These are phyloP conservation scores for Pisolithus sp. DNA, from an alignment of 768 basidiomycete genomes.

Conservation along the genomic window DNA sequence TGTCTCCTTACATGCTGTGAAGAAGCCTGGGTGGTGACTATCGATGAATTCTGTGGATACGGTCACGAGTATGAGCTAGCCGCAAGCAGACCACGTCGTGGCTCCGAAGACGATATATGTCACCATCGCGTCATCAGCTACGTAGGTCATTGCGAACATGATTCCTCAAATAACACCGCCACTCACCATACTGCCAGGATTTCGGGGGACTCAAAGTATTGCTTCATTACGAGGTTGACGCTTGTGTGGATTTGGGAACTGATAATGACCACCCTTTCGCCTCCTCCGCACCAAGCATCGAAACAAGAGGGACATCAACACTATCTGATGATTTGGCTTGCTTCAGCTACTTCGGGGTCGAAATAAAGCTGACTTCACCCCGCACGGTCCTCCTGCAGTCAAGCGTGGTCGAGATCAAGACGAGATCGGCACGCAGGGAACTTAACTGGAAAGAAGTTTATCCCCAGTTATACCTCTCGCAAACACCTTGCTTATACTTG, in stretches of 20 bases:
- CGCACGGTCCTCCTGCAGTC: constrained; percentile 30
- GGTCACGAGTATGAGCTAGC: constrained; percentile 60
- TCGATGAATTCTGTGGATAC: constrained; percentile 33
- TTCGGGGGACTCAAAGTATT: constrained; percentile 52
- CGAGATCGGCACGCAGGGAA: constrained; percentile 20
- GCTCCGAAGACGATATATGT: constrained; percentile 45
- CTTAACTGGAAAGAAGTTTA: constrained; percentile 57
- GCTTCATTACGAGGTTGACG: constrained; percentile 55
- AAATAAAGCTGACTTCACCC: constrained; percentile 19
- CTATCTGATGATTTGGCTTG: constrained; percentile 1
- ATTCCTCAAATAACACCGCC: background rate
- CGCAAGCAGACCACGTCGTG: constrained; percentile 39
- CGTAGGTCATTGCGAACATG: constrained; percentile 33
- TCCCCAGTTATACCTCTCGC: constrained; percentile 64
- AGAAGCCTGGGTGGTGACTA: constrained; percentile 21
- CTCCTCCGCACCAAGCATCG: constrained; percentile 17
- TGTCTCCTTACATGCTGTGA: constrained; percentile 55
- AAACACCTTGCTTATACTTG: constrained; percentile 55
- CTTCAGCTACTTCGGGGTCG: constrained; percentile 2
- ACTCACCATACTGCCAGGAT: constrained; percentile 32
- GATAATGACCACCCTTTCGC: constrained; percentile 18
- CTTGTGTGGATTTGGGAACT: constrained; percentile 13
- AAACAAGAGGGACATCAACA: background rate
- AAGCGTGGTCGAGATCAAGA: constrained; percentile 31
- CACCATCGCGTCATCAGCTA: constrained; percentile 62